Evolutionary conservation across 2,329 filamentous ascomycete genomes (phyloP), one percentile per base, ranked within the genome.

Genomic region (Pseudonectria buxi): DNA sequence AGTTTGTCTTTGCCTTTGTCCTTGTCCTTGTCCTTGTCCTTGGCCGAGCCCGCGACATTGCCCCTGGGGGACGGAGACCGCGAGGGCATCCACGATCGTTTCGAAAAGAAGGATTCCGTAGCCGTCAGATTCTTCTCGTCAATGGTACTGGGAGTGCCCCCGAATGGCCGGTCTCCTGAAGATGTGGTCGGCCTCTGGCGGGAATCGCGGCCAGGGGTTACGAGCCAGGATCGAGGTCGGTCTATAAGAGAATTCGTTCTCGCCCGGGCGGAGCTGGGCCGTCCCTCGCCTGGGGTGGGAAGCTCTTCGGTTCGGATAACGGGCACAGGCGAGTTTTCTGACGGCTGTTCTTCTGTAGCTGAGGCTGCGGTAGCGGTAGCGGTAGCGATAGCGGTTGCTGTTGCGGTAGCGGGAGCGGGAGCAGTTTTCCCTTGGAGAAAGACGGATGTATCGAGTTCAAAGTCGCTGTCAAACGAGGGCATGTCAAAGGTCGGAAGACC

Each of bases 191-290:
- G 48, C 16, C 52, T 46, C 33, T 42, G 43, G 32, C 43, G 18
- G 18, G 18, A 22, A 22, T 22, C 18, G 18, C 9, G 18, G 18
- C 18, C 18, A 6, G 18, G 18, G 50, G 59, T 59, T 11, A 65
- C 62, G 39, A 76, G 63, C 74, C 73, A 77, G 40, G 69, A 70
- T 38, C 67, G 65, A 4, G 68, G 69, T 35, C 69, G 64, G 40
- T 68, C 69, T 35, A 69, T 61, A 32, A 72, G 56, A 28, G 70
- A 67, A 42, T 57, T 66, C 45, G 64, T 68, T 54, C 65, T 68
- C 44, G 52, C 55, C 40, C 46, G 56, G 54, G 42, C 42, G 24
- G 44, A 31, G 15, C 46, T 47, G 14, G 40, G 36, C n/a, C n/a
- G n/a, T 36, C 35, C 44, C 33, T 37, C 42, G 26, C 34, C 32